phyloP scores from a whole-genome alignment of 805 yeast species.

The Suhomyces kilbournensis region DNA sequence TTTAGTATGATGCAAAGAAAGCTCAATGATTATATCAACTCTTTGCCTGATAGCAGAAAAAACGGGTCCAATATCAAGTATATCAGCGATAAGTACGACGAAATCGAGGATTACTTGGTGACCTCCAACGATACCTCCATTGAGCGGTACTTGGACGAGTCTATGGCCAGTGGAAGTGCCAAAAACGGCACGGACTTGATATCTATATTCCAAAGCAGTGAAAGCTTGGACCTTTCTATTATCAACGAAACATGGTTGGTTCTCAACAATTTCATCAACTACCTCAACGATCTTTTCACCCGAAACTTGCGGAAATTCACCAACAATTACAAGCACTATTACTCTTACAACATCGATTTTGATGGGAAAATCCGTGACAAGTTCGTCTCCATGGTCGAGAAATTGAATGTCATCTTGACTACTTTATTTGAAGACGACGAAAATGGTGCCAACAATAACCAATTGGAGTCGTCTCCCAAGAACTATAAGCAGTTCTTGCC shows the following conservation, averaged over 20 bases:
- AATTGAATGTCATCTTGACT: slow-evolving; percentile 24
- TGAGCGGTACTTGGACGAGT: background rate
- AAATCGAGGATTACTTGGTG: slow-evolving; percentile 32
- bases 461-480: slow-evolving; percentile 34
- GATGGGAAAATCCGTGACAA: slow-evolving; percentile 25
- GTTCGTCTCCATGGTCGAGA: slow-evolving; percentile 25
- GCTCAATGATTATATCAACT: slow-evolving; percentile 32
- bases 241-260: slow-evolving; percentile 45
- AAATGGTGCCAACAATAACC: slow-evolving; percentile 25
- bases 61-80: slow-evolving; percentile 36
- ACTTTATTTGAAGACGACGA: slow-evolving; percentile 26
- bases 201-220: slow-evolving; percentile 32
- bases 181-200: background rate
- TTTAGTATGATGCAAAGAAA: slow-evolving; percentile 38
- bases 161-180: background rate
- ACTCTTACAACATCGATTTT: slow-evolving; percentile 25
- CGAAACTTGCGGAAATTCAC: slow-evolving; percentile 32
- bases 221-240: slow-evolving; percentile 39
- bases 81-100: slow-evolving; percentile 38
- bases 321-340: slow-evolving; percentile 36
- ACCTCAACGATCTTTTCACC: slow-evolving; percentile 29
- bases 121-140: slow-evolving; percentile 17
- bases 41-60: slow-evolving; percentile 28
- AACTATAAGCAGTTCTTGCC: slow-evolving; percentile 38
- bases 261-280: slow-evolving; percentile 32